Conservation (phyloP, 1,284 basidiomycete species). For the Apiotrichum gracile region DNA sequence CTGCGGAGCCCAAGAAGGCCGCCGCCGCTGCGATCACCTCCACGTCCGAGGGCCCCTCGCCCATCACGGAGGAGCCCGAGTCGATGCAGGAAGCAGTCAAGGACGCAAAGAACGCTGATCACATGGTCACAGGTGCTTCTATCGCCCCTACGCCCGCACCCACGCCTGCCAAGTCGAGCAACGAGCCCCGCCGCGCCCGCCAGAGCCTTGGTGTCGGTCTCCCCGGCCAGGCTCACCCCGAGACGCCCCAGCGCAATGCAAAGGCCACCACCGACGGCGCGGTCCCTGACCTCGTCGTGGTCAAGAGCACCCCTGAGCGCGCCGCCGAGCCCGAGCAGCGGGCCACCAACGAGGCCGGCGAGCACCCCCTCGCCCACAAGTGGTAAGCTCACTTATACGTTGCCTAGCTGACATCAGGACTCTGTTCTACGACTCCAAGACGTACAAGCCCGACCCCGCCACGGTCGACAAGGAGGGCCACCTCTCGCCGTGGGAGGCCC, state of each 20-base stretch:
- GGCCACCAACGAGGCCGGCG: slow-evolving; percentile 28
- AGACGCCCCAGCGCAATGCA: slow-evolving; percentile 1
- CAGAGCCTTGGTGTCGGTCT: slow-evolving; percentile 4
- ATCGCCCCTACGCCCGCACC: not conserved
- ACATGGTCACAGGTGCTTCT: not conserved
- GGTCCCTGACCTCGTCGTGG: slow-evolving; percentile 16
- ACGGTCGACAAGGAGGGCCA: slow-evolving; percentile 42
- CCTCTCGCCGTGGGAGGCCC: slow-evolving; percentile 54
- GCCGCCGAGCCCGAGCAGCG: not conserved
- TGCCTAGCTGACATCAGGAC: slow-evolving; percentile 55
- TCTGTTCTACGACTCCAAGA: slow-evolving; percentile 79
- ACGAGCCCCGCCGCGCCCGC: not conserved
- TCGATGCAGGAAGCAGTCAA: not conserved
- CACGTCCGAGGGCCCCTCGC: not conserved
- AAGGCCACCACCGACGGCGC: slow-evolving; percentile 9
- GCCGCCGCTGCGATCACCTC: not conserved
- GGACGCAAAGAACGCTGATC: not conserved
- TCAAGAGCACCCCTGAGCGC: slow-evolving; percentile 21
- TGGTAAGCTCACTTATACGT: slow-evolving; percentile 56
- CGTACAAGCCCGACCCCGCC: slow-evolving; percentile 56
- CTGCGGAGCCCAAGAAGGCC: not conserved
- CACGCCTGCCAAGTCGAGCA: not conserved
- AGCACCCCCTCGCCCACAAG: slow-evolving; percentile 73
- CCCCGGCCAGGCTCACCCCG: not conserved
- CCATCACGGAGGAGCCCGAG: not conserved